A percentile compares a stretch with the other conserved stretches of the same genome.
These are phyloP conservation scores for Paecilomyces niveus DNA, from an alignment of 2,329 filamentous ascomycete genomes.

Conservation along the genomic window DNA sequence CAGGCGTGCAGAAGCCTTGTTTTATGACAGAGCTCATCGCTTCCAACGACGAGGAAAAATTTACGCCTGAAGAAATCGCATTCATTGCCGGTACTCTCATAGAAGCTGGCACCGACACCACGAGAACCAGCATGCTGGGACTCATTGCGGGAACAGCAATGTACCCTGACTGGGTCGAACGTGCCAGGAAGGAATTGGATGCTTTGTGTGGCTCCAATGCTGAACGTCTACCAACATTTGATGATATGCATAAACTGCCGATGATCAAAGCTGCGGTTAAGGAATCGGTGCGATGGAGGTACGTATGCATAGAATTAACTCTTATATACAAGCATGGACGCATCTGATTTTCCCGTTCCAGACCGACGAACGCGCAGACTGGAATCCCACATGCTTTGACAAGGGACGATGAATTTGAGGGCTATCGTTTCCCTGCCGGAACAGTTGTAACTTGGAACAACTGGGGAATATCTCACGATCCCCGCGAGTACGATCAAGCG, in stretches of 20 bases:
- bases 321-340: background rate
- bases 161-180: constrained; percentile 13
- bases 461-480: constrained; percentile 12
- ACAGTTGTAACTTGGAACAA: constrained; percentile 17
- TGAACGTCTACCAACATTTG: background rate
- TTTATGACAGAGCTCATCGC: background rate
- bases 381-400: constrained; percentile 27
- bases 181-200: constrained; percentile 13
- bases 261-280: background rate
- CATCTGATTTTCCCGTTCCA: background rate
- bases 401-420: constrained; percentile 12
- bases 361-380: constrained; percentile 7
- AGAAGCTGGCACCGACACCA: constrained; percentile 20
- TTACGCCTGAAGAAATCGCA: background rate
- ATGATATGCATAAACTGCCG: background rate
- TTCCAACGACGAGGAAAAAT: background rate
- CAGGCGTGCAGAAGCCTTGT: background rate
- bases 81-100: constrained; percentile 10
- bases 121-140: constrained; percentile 13
- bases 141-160: constrained; percentile 15
- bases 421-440: constrained; percentile 14
- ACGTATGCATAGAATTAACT: background rate
- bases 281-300: background rate
- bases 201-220: constrained; percentile 2
- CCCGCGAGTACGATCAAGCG: constrained; percentile 11